Evolutionary conservation across 1,139 yeast species (phyloP).

Genomic region (Geotrichum bryndzae): DNA sequence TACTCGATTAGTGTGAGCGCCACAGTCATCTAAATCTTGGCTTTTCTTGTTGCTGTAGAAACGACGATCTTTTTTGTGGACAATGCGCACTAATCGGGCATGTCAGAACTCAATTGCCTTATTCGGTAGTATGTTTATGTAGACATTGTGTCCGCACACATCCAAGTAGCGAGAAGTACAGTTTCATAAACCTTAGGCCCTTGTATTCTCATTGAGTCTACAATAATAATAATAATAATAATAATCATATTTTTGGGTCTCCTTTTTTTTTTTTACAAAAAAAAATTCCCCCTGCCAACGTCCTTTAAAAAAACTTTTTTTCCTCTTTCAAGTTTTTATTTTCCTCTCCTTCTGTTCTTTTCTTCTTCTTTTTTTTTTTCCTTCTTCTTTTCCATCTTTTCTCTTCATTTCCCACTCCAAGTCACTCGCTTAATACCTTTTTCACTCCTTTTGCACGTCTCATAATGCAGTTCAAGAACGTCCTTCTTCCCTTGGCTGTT

Average conservation of each 20-base stretch:
- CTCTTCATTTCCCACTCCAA: constrained; percentile 1
- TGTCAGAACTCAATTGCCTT: not conserved
- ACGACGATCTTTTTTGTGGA: not conserved
- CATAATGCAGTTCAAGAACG: constrained; percentile 7
- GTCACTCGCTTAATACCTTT: constrained; percentile 3
- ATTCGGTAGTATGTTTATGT: not conserved
- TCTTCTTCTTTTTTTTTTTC: not conserved
- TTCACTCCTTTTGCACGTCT: not conserved
- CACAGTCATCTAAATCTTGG: not conserved
- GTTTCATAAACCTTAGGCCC: not conserved
- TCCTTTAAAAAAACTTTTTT: not conserved
- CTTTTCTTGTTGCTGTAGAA: not conserved
- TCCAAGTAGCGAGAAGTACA: not conserved
- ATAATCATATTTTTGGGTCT: not conserved
- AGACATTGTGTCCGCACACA: not conserved
- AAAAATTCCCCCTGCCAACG: not conserved
- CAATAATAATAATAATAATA: too few relatives aligned
- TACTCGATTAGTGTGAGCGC: not conserved
- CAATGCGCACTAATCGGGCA: not conserved
- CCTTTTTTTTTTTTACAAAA: not conserved
- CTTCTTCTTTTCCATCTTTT: not conserved
- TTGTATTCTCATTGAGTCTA: not conserved
- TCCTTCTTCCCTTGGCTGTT: constrained; percentile 8
- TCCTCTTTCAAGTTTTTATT: not conserved
- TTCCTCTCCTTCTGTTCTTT: not conserved